Evolutionary conservation across 176 grass and related monocot genomes (phyloP).

Genomic region (Tillandsia leiboldiana): DNA sequence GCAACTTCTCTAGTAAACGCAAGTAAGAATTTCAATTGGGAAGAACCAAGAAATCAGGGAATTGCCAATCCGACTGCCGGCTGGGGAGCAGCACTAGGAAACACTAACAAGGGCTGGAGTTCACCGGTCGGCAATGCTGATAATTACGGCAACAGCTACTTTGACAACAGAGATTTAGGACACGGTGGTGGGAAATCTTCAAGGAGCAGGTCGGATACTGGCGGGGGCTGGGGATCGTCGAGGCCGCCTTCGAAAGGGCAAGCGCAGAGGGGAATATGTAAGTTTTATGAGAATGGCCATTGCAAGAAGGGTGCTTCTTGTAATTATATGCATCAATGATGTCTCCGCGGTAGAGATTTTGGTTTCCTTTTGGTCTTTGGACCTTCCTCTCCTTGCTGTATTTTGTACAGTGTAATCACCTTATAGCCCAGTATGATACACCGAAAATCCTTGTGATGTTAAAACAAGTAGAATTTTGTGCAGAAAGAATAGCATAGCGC

Average conservation of each 20-base stretch:
- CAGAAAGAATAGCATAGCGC: background rate
- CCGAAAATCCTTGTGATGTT: background rate
- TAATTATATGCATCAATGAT: slow-evolving; percentile 66
- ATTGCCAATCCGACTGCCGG: slow-evolving; percentile 24
- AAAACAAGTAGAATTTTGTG: background rate
- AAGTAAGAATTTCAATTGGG: background rate
- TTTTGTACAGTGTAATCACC: slow-evolving; percentile 53
- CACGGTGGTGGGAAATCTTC: slow-evolving; percentile 26
- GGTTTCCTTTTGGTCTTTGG: slow-evolving; percentile 5
- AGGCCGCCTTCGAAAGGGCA: slow-evolving; percentile 40
- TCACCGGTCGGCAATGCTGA: slow-evolving; percentile 30
- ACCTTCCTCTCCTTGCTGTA: slow-evolving; percentile 26
- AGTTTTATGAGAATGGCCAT: slow-evolving; percentile 69
- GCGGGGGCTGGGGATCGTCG: slow-evolving; percentile 36
- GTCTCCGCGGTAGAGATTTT: slow-evolving; percentile 7
- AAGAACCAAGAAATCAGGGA: slow-evolving; percentile 26
- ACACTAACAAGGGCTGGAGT: slow-evolving; percentile 41
- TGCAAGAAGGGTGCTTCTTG: slow-evolving; percentile 72
- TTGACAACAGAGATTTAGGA: slow-evolving; percentile 17
- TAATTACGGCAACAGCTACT: slow-evolving; percentile 27
- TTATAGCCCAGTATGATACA: slow-evolving; percentile 21
- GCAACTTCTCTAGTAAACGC: slow-evolving; percentile 3
- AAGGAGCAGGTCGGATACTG: slow-evolving; percentile 34
- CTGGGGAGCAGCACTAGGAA: slow-evolving; percentile 44
- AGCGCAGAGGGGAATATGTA: slow-evolving; percentile 50